Conservation (phyloP, 495 filamentous ascomycete genomes). For the Hypomontagnella submonticulosa region DNA sequence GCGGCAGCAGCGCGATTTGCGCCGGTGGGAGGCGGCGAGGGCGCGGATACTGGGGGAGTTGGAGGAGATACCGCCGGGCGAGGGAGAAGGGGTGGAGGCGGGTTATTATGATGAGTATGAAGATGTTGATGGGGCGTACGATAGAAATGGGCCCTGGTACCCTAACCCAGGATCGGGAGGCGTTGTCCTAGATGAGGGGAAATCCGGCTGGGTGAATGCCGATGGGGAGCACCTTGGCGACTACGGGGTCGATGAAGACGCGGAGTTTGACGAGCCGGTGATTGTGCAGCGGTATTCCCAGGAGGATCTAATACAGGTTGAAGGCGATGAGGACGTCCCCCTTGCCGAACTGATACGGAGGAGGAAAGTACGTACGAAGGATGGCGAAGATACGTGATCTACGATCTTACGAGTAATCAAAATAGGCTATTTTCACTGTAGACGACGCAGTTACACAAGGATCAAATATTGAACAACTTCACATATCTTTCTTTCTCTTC, state of each 20-base stretch:
- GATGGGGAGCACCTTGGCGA: conserved; percentile 89
- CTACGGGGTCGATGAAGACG: conserved; percentile 90
- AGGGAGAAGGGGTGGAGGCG: background rate
- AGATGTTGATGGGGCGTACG: conserved; percentile 47
- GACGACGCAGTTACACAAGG: too few relatives aligned
- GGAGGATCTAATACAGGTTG: conserved; percentile 8
- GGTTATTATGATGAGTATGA: conserved; percentile 27
- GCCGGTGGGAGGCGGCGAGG: conserved; percentile 33
- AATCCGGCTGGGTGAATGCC: conserved; percentile 80
- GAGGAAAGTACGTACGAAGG: conserved; percentile 52
- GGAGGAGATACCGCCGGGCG: conserved; percentile 51
- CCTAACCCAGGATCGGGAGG: background rate
- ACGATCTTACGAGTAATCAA: background rate
- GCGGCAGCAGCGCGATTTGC: conserved; percentile 43
- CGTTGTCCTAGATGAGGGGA: conserved; percentile 54
- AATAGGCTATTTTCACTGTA: too few relatives aligned
- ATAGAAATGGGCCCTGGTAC: conserved; percentile 2
- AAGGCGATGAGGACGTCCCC: conserved; percentile 78
- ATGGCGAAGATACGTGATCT: conserved; percentile 42
- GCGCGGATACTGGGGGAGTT: conserved; percentile 52
- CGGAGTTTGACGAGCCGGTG: conserved; percentile 72
- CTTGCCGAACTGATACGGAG: conserved; percentile 72
- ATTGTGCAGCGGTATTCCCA: conserved; percentile 7
- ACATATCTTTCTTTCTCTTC: conserved; percentile 8
- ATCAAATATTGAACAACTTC: background rate